These are phyloP conservation scores for Mrakia frigida DNA, from an alignment of 768 basidiomycete genomes.

Conservation along the genomic window DNA sequence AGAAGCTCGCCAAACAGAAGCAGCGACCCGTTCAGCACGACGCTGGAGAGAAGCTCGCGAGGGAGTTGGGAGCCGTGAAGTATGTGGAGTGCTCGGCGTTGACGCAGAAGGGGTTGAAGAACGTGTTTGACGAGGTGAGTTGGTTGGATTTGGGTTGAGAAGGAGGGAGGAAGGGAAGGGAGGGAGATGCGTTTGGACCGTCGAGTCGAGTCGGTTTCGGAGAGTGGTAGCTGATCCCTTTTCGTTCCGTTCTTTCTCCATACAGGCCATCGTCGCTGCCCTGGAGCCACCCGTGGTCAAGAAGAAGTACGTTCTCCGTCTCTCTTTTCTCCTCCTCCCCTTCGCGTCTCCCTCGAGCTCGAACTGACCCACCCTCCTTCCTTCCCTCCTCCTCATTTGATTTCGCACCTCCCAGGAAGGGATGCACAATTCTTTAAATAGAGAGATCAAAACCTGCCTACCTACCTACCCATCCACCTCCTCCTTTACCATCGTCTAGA, in stretches of 20 bases:
- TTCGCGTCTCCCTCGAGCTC: not conserved
- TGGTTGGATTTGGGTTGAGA: not conserved
- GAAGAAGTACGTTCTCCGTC: conserved; percentile 49
- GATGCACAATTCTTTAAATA: conserved; percentile 26
- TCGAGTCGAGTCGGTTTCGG: not conserved
- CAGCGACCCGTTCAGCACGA: conserved; percentile 84
- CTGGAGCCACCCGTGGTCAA: conserved; percentile 93
- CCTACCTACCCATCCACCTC: not conserved
- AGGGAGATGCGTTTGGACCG: not conserved
- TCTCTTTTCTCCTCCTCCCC: not conserved
- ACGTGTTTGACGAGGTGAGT: conserved; percentile 97
- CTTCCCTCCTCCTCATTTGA: not conserved
- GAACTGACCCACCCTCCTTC: not conserved
- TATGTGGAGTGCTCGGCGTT: conserved; percentile 98
- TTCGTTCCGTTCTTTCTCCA: conserved; percentile 14
- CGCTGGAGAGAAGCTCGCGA: conserved; percentile 88
- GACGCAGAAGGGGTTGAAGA: conserved; percentile 99
- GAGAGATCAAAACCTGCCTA: not conserved
- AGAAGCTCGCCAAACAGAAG: conserved; percentile 94
- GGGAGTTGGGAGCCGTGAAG: conserved; percentile 96
- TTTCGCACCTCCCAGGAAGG: conserved; percentile 16
- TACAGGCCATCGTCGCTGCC: conserved; percentile 93
- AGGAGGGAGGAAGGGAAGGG: not conserved
- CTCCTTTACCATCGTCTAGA: not conserved
- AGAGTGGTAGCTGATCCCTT: not conserved